Evolutionary conservation across 1,139 yeast species (phyloP), one percentile per base, ranked within the genome.

Genomic region (Taphrina wiesneri): DNA sequence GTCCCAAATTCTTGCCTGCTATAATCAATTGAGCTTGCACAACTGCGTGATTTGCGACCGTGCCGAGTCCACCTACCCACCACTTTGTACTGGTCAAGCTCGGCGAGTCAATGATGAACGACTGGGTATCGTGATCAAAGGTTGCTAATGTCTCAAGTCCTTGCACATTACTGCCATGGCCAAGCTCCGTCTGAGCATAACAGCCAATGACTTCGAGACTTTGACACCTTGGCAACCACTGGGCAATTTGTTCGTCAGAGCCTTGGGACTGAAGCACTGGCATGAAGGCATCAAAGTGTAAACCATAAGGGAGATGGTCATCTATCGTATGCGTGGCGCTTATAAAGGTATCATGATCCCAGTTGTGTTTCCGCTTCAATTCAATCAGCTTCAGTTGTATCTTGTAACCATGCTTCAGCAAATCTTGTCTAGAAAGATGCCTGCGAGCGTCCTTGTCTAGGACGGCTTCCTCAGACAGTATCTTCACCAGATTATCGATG

Each of bases 61-160:
- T 96, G 7, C 97, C 97, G 64, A 97, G 97, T 74, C 97, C 97
- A 65, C 97, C 97, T 74, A 91, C 91, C 97, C 97, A 91, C 97
- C 97, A 91, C 78, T 91, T 91, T 68, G 97, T 89, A 47, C 97
- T 96, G 65, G 93, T 91, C 69, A 88, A 78, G 74, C 90, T 90
- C 5, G 97, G 97, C 30, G 97, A 91, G 75, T 88, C 85, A 71
- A 91, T 85, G 67, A 83, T 76, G 72, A 91, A 89, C 69, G 86
- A 84, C 73, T 89, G 90, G 34, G 81, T 81, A 28, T 77, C 79
- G 56, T 80, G 79, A 75, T 90, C 88, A 75, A 82, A 91, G 60
- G 88, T 86, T 25, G 97, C 96, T 34, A 91, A 87, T 19, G 97
- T 91, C 77, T 91, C 96, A 70, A 90, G 80, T 49, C 90, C 95